Evolutionary conservation across 2,329 filamentous ascomycete genomes (phyloP).

Genomic region (Penicillium fuscoglaucum): DNA sequence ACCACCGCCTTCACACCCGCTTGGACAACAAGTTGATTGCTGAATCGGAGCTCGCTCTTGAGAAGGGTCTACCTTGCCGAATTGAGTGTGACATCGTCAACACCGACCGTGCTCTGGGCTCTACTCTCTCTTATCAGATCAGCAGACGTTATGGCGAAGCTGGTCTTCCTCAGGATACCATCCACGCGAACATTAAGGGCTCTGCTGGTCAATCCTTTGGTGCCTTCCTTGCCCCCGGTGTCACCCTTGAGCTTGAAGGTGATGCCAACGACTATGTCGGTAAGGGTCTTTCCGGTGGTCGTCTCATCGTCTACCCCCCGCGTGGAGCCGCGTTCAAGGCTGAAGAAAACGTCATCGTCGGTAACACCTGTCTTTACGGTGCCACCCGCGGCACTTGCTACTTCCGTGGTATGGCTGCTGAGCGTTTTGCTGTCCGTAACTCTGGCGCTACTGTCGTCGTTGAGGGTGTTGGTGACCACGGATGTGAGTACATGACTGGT

Average conservation of each 20-base stretch:
- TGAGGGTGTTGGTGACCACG: constrained; percentile 93
- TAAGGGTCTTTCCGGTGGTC: constrained; percentile 90
- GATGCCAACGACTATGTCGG: constrained; percentile 97
- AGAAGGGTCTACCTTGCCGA: constrained; percentile 88
- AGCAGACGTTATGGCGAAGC: constrained; percentile 88
- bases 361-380: constrained; percentile 93
- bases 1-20: constrained; percentile 88
- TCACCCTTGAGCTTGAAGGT: constrained; percentile 92
- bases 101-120: constrained; percentile 90
- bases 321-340: constrained; percentile 90
- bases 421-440: constrained; percentile 95
- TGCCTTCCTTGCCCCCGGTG: constrained; percentile 87
- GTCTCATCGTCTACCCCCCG: constrained; percentile 89
- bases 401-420: constrained; percentile 95
- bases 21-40: constrained; percentile 97
- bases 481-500: constrained; percentile 98
- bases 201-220: constrained; percentile 97
- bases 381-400: constrained; percentile 88
- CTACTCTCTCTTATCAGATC: constrained; percentile 93
- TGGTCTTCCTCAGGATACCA: constrained; percentile 86
- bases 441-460: constrained; percentile 95
- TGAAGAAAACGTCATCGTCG: constrained; percentile 91
- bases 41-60: constrained; percentile 88
- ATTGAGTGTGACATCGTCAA: constrained; percentile 97
- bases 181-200: constrained; percentile 94